phyloP scores from a whole-genome alignment of 441 rosid species.

The Geranium incanum region DNA sequence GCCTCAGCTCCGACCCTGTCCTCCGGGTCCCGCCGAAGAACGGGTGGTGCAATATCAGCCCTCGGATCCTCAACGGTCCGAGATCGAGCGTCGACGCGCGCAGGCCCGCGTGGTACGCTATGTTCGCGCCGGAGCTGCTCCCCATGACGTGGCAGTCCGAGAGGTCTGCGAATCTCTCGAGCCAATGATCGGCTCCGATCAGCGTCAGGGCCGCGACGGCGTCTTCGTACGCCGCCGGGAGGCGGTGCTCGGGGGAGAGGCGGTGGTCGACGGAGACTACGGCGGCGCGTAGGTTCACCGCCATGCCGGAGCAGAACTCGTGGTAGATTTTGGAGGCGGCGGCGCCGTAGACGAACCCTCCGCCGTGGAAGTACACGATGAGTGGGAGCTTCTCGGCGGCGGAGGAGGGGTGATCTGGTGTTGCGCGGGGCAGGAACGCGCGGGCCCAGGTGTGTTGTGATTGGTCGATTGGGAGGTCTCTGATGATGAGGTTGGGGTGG shows the following conservation, averaged over 20 bases:
- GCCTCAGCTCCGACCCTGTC: constrained; percentile 23
- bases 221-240: constrained; percentile 26
- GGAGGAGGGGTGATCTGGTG: neutral
- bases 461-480: neutral
- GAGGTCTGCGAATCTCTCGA: constrained; percentile 7
- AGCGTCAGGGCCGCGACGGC: constrained; percentile 23
- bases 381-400: constrained; percentile 11
- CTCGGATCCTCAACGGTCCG: constrained; percentile 11
- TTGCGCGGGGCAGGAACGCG: neutral
- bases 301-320: constrained; percentile 18
- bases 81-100: constrained; percentile 14
- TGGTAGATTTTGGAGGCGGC: constrained; percentile 19
- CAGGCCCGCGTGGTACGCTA: constrained; percentile 25
- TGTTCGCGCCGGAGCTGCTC: constrained; percentile 30
- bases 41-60: constrained; percentile 21
- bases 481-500: neutral
- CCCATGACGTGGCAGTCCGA: constrained; percentile 17
- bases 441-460: constrained; percentile 7
- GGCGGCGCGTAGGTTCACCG: constrained; percentile 7
- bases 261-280: constrained; percentile 22
- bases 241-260: constrained; percentile 25
- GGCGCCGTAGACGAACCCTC: constrained; percentile 20
- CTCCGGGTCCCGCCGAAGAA: constrained; percentile 30
- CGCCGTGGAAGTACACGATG: constrained; percentile 21
- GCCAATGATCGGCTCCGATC: constrained; percentile 10